Evolutionary conservation across 2,329 filamentous ascomycete genomes (phyloP), one percentile per base, ranked within the genome.

Genomic region (Cadophora malorum): DNA sequence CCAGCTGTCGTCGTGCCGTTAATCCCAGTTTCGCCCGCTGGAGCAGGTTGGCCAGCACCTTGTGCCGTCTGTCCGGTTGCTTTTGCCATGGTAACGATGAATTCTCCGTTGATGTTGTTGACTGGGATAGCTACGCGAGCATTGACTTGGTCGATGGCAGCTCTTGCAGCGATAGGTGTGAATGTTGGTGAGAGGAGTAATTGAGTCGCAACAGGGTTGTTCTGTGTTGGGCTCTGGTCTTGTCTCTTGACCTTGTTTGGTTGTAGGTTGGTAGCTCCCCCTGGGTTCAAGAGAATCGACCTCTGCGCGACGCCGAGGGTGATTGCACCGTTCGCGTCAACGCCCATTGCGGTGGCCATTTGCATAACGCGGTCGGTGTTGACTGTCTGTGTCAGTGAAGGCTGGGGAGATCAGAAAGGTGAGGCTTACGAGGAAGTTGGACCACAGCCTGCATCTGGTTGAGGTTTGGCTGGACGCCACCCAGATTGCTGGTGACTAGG

Each of bases 121-220:
- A 67, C 60, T 9, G 67, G 33, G 19, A 67, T 63, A 1, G 69
- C 69, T 9, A 71, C 45, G 25, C 69, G 69, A 21, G 55, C 65
- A 16, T 49, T 59, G 19, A 38, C 35, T 21, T 41, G 58, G 28
- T 71, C 69, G 21, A 71, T 35, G 23, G 63, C 67, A 23, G 67
- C 64, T 14, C 33, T 60, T 23, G 62, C 49, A 1, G 55, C 38
- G 59, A 71, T 50, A 9, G 67, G 64, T 6, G 64, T 67, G 63
- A 71, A 71, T n/a, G 69, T 71, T 61, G 69, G 69, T n/a, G 69
- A 50, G 3, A 71, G 53, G 8, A 71, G 65, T 19, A 71, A 50
- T 66, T 69, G 69, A 16, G 67, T 66, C 31, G 69, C 69, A 16
- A 66, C 69, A 14, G 68, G 59, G 49, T 66, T 70, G 63, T 68